A percentile compares a stretch with the other conserved stretches of the same genome.
These are phyloP conservation scores for Cordyceps farinosa DNA, from an alignment of 2,329 filamentous ascomycete genomes.

Conservation along the genomic window DNA sequence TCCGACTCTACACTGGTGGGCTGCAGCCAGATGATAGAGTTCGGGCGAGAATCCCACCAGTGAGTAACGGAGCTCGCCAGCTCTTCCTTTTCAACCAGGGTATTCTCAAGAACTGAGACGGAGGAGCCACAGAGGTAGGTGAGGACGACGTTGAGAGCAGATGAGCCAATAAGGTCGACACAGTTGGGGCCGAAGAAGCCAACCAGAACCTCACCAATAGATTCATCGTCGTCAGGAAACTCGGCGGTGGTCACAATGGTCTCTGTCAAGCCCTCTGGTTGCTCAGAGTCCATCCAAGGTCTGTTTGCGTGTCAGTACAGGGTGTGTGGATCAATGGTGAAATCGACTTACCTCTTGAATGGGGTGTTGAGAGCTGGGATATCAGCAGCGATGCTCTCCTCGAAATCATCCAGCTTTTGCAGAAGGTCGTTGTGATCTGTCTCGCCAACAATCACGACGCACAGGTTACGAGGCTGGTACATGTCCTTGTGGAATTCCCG, in stretches of 20 bases:
- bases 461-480: constrained; percentile 97
- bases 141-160: constrained; percentile 75
- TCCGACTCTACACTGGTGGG: constrained; percentile 83
- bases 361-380: constrained; percentile 71
- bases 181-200: constrained; percentile 84
- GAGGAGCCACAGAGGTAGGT: constrained; percentile 91
- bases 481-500: constrained; percentile 93
- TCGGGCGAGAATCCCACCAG: constrained; percentile 74
- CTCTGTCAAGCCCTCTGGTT: constrained; percentile 67
- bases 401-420: constrained; percentile 79
- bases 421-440: constrained; percentile 79
- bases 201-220: constrained; percentile 80
- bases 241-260: constrained; percentile 75
- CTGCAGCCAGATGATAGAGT: constrained; percentile 80
- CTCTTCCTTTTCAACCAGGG: constrained; percentile 88
- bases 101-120: constrained; percentile 86
- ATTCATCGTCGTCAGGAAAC: constrained; percentile 96
- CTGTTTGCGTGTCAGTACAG: constrained; percentile 26
- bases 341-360: constrained; percentile 60
- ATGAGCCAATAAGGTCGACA: constrained; percentile 62
- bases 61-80: constrained; percentile 82
- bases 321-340: rapidly evolving
- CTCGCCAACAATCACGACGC: constrained; percentile 87
- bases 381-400: constrained; percentile 77
- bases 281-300: constrained; percentile 87